These are phyloP conservation scores for Bipolaris cookei DNA, from an alignment of 2,329 filamentous ascomycete genomes.

Conservation along the genomic window DNA sequence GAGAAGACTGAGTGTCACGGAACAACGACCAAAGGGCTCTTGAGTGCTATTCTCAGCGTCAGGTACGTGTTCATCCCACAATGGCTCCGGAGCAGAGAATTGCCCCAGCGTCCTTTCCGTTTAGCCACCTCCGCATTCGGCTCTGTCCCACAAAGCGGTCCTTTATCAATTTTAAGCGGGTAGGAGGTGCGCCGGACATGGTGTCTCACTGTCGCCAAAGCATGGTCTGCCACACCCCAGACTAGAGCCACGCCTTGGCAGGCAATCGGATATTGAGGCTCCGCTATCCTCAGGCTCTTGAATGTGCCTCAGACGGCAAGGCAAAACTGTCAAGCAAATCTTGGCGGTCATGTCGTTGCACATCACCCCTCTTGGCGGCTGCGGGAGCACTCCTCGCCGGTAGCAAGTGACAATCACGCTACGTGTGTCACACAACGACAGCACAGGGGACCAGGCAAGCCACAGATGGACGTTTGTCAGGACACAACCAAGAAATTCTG, in stretches of 20 bases:
- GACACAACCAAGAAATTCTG: slow-evolving; percentile 1
- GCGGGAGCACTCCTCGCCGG: slow-evolving; percentile 28
- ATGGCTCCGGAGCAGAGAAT: not conserved
- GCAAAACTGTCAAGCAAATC: slow-evolving; percentile 32
- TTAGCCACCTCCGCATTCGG: slow-evolving; percentile 1
- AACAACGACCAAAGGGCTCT: too few relatives aligned
- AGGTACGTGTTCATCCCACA: not conserved
- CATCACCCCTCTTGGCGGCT: slow-evolving; percentile 33
- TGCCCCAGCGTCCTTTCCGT: not conserved
- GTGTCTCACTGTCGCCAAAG: slow-evolving; percentile 10
- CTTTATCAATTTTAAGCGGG: not conserved
- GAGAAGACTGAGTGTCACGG: too few relatives aligned
- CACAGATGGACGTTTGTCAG: slow-evolving; percentile 1
- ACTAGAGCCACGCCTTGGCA: slow-evolving; percentile 23
- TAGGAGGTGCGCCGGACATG: slow-evolving; percentile 9
- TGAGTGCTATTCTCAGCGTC: too few relatives aligned
- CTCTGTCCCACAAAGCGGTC: slow-evolving; percentile 13
- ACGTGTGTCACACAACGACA: slow-evolving; percentile 23
- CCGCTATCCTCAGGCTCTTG: slow-evolving; percentile 29
- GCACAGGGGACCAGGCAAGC: slow-evolving; percentile 15
- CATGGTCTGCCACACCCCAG: slow-evolving; percentile 18
- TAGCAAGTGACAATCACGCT: slow-evolving; percentile 15
- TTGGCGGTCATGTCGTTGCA: slow-evolving; percentile 37
- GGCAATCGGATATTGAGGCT: slow-evolving; percentile 17
- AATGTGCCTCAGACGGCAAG: slow-evolving; percentile 23